Percentiles rank a stretch among this genome's conserved stretches.
Conservation (phyloP, 352 stramenopile species). For the Phytophthora brassicae region DNA sequence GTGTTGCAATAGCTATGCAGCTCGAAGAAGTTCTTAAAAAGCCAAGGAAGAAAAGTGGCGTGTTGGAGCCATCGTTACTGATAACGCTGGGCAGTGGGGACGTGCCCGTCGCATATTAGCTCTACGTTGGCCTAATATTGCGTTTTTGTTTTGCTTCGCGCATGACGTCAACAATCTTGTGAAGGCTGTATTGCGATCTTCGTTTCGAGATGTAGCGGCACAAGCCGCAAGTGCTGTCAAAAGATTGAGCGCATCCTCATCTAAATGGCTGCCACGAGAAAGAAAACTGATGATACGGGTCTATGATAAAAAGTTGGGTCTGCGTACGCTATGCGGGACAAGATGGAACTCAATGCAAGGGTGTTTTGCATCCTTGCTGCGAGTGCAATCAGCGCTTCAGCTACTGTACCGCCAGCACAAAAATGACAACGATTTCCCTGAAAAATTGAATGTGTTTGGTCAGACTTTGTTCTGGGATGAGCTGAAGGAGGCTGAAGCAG, state of each 20-base stretch:
- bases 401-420: neutral
- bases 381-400: neutral
- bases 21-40: neutral
- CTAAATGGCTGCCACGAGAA: constrained; percentile 1
- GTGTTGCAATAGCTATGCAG: constrained; percentile 4
- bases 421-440: neutral
- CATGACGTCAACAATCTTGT: constrained; percentile 8
- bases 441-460: neutral
- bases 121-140: neutral
- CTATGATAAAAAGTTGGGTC: neutral
- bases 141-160: constrained; percentile 6
- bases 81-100: neutral
- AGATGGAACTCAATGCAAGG: neutral
- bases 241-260: neutral
- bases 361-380: neutral
- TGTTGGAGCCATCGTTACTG: constrained; percentile 2
- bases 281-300: neutral
- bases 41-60: neutral
- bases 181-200: neutral
- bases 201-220: neutral
- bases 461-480: neutral
- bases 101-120: neutral
- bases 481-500: constrained; percentile 2
- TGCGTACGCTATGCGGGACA: neutral
- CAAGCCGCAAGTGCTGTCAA: neutral